These are phyloP conservation scores for Entonaema liquescens DNA, from an alignment of 495 filamentous ascomycete species.

Conservation along the genomic window DNA sequence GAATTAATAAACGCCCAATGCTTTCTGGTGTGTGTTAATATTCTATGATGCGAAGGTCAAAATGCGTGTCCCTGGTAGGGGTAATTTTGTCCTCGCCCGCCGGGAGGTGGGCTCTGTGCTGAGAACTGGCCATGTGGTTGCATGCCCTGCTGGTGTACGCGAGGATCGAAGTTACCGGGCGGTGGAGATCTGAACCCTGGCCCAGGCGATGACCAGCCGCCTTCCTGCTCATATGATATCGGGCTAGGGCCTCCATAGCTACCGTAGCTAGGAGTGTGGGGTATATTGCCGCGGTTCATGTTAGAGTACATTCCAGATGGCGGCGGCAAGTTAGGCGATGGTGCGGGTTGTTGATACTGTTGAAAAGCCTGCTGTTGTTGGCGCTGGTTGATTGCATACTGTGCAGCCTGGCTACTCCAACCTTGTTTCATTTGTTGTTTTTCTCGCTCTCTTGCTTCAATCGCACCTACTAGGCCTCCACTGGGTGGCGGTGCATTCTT, in stretches of 20 bases:
- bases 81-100: conserved; percentile 46
- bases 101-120: conserved; percentile 33
- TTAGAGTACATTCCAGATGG: conserved; percentile 48
- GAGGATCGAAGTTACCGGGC: conserved; percentile 40
- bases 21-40: background rate
- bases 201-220: conserved; percentile 41
- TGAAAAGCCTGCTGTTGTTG: conserved; percentile 66
- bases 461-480: conserved; percentile 75
- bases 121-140: conserved; percentile 43
- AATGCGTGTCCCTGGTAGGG: conserved; percentile 55
- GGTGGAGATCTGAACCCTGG: conserved; percentile 45
- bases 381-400: conserved; percentile 79
- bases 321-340: conserved; percentile 34
- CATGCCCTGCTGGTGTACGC: conserved; percentile 35
- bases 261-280: conserved; percentile 30
- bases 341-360: conserved; percentile 48
- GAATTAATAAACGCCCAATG: background rate
- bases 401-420: conserved; percentile 74
- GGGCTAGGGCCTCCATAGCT: conserved; percentile 35
- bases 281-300: conserved; percentile 35
- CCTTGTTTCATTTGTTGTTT: conserved; percentile 76
- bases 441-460: conserved; percentile 78
- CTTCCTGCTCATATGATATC: conserved; percentile 36
- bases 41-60: conserved; percentile 19
- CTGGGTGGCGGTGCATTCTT: conserved; percentile 59